Evolutionary conservation across 768 basidiomycete genomes (phyloP).

Genomic region (Termitomyces sp.): DNA sequence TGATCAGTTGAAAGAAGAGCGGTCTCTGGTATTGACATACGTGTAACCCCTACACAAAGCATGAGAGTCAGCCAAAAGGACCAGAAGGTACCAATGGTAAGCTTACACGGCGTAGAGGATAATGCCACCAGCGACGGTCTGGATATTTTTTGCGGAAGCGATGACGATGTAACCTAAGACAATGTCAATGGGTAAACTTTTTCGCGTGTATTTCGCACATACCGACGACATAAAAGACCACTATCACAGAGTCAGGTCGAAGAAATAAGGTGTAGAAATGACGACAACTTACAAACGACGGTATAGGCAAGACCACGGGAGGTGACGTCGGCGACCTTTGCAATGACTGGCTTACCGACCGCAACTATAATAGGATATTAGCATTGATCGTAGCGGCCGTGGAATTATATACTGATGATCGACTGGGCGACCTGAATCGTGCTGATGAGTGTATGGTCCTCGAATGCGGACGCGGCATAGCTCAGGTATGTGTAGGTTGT

Average conservation of each 20-base stretch:
- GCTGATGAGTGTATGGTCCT: constrained; percentile 50
- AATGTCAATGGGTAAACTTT: neutral
- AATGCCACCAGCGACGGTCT: constrained; percentile 49
- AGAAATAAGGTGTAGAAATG: neutral
- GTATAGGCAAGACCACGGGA: constrained; percentile 65
- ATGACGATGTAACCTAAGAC: constrained; percentile 47
- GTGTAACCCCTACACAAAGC: constrained; percentile 53
- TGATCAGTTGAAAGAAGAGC: constrained; percentile 12
- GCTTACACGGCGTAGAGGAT: constrained; percentile 53
- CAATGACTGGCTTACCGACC: constrained; percentile 64
- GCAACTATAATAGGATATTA: constrained; percentile 23
- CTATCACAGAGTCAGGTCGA: constrained; percentile 18
- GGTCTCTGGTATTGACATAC: constrained; percentile 26
- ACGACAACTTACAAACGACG: constrained; percentile 44
- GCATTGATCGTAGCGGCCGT: neutral
- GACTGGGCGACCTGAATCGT: constrained; percentile 53
- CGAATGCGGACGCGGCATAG: constrained; percentile 52
- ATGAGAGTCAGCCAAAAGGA: constrained; percentile 17
- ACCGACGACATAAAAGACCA: constrained; percentile 61
- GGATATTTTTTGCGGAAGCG: constrained; percentile 42
- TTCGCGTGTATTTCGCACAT: constrained; percentile 15
- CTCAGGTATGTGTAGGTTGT: constrained; percentile 67
- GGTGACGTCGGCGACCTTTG: constrained; percentile 69
- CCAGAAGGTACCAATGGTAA: constrained; percentile 5
- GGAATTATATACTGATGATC: constrained; percentile 42